Evolutionary conservation across 2,329 filamentous ascomycete species (phyloP).

Genomic region (Cytospora mali): DNA sequence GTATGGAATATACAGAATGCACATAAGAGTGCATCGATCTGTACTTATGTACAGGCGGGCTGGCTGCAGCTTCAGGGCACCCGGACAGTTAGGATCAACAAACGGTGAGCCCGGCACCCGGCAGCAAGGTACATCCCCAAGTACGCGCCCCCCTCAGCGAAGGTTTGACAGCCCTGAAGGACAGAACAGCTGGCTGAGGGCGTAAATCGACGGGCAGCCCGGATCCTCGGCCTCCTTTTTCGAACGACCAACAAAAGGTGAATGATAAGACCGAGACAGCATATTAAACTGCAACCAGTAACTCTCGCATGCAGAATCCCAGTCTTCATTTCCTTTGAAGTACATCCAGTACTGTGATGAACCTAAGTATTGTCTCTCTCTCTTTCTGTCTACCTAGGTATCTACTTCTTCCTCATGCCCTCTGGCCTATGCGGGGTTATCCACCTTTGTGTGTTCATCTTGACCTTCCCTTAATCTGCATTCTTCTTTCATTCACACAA

Average conservation of each 20-base stretch:
- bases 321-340: neutral
- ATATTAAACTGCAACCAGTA: neutral
- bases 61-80: neutral
- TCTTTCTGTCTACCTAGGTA: neutral
- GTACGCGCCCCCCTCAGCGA: neutral
- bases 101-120: neutral
- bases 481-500: neutral
- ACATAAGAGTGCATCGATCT: neutral
- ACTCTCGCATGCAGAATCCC: neutral
- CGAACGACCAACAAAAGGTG: neutral
- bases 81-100: neutral
- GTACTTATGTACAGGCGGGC: neutral
- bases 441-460: neutral
- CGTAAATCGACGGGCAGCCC: neutral
- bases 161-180: neutral
- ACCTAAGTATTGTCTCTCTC: neutral
- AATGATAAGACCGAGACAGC: neutral
- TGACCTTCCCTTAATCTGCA: neutral
- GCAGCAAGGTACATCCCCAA: neutral
- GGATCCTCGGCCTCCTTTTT: conserved; percentile 1
- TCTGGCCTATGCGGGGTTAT: neutral
- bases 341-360: no score
- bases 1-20: neutral
- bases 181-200: neutral
- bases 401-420: neutral